Evolutionary conservation across 331 rosid genomes (phyloP), one percentile per base, ranked within the genome.

Genomic region (Arachis monticola): DNA sequence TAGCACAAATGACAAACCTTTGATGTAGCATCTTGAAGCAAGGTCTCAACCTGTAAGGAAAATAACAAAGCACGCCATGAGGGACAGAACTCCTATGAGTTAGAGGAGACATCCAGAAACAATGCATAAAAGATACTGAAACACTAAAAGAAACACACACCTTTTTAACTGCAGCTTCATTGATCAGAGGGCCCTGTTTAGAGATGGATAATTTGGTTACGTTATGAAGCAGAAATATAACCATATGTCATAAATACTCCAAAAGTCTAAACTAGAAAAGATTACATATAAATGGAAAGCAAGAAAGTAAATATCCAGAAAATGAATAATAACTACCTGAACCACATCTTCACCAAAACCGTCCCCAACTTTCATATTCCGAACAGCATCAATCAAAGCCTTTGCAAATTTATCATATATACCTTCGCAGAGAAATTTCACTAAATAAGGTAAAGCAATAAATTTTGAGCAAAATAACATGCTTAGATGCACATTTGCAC

Each of bases 131-230:
- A 61, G 51, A 83, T 55, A 82, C 61, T 59, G 76, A 70, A 77
- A 64, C 78, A 70, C 74, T 22, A 53, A 35, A 73, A 57, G 66
- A 47, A 44, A 76, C 67, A 76, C 77, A 67, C 75, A 94, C 99
- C 99, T 95, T 95, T 62, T 86, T 47, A 0, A 95, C 97, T 45
- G 99, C 99, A 77, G 99, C 97, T 85, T 95, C 99, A 78, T 95
- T 95, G 79, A 95, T 95, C 65, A 95, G 84, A 79, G 99, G 99
- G 57, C 99, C 99, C 97, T 95, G 85, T 76, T 84, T 57, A 75
- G 67, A 84, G 73, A 83, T 61, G 31, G 79, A 80, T 27, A 70
- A 66, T 69, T 63, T 27, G 56, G 85, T 81, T 73, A 80, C 53
- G 64, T 42, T 53, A 60, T 31, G 30, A 35, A 58, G 64, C 74